Evolutionary conservation across 306 rosid species (phyloP), one percentile per base, ranked within the genome.

Genomic region (Trifolium subterraneum): DNA sequence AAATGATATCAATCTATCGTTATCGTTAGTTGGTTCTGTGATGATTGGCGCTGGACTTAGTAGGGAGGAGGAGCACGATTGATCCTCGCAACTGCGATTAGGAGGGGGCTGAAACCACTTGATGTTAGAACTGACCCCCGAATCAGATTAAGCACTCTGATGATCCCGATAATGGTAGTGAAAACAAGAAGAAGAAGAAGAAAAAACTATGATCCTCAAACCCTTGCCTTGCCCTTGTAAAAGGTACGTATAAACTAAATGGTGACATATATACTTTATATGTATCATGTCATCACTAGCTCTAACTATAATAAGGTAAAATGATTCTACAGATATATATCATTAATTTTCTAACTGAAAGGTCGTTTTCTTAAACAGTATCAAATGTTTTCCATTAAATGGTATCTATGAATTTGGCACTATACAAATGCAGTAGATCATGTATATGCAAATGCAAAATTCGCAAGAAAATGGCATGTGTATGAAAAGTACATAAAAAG

Each of bases 341-440:
- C 78, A 74, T 58, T 64, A 78, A 68, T 69, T 80, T 71, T 76
- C 23, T n/a, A 78, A 68, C 78, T 66, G 68, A 66, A 75, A 23
- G 56, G 82, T 75, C 84, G 73, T 79, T 83, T 81, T 78, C 84
- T 70, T 41, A 64, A 63, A 71, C 79, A 68, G 84, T 45, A 78
- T 84, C 84, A 84, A 68, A 74, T 75, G 42, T 77, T 83, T 89
- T 66, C 74, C 77, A 35, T 48, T 31, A 81, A 87, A 39, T 80
- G 72, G 81, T 77, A 81, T 64, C 62, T 39, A 70, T 78, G 85
- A 77, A 85, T 81, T 79, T 83, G 88, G 85, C 89, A 81, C 75
- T 74, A 71, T 84, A 71, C 79, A 50, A 66, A 73, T 19, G 79
- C 77, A 78, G 56, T 25, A 44, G 78, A 61, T 61, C 69, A 78